These are phyloP conservation scores for Pythium chondricola DNA, from an alignment of 352 stramenopile species.

Conservation along the genomic window DNA sequence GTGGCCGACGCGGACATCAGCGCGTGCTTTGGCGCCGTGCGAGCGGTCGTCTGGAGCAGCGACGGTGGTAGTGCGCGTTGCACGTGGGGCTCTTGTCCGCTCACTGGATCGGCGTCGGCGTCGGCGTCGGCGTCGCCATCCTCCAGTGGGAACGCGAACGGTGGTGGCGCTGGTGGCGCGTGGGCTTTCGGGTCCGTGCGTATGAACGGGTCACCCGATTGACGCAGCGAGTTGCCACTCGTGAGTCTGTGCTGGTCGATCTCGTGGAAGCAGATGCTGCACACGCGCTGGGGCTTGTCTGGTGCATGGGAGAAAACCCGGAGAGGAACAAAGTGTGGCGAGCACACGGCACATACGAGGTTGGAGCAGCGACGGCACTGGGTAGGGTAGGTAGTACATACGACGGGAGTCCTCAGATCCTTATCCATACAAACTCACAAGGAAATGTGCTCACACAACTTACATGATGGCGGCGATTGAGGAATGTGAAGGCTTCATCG, in stretches of 20 bases:
- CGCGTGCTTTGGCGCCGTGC: slow-evolving; percentile 5
- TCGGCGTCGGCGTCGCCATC: not conserved
- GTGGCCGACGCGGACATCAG: slow-evolving; percentile 15
- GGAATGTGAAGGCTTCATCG: slow-evolving; percentile 55
- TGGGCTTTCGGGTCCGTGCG: slow-evolving; percentile 5
- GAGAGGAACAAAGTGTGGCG: slow-evolving; percentile 37
- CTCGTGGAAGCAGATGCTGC: slow-evolving; percentile 32
- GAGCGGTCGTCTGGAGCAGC: not conserved
- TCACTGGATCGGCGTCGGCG: not conserved
- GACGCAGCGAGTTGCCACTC: not conserved
- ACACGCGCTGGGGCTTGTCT: slow-evolving; percentile 41
- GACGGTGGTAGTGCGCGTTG: not conserved
- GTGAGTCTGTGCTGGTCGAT: slow-evolving; percentile 11
- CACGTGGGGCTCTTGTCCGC: no score
- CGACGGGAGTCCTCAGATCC: not conserved
- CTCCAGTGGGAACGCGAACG: slow-evolving; percentile 5
- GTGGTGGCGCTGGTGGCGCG: not conserved
- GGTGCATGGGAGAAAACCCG: slow-evolving; percentile 42
- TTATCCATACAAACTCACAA: not conserved
- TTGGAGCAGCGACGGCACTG: slow-evolving; percentile 59
- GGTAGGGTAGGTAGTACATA: not conserved
- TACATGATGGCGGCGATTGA: slow-evolving; percentile 71
- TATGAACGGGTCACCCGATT: not conserved
- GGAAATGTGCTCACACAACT: not conserved
- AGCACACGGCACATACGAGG: slow-evolving; percentile 64